phyloP scores from a whole-genome alignment of 2,329 filamentous ascomycete species.

The Aspergillus tanneri region DNA sequence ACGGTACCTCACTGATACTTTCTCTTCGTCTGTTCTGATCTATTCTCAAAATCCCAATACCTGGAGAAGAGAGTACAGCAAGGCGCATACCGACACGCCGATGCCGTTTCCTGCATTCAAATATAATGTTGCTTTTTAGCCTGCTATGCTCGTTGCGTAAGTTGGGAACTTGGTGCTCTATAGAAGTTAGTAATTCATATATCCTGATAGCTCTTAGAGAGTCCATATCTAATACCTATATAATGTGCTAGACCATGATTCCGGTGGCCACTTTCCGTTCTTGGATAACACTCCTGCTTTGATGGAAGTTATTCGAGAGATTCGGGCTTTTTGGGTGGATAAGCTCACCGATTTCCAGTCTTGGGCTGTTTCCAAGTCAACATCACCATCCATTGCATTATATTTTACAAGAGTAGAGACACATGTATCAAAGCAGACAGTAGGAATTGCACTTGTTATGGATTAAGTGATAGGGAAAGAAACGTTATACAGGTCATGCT shows the following conservation, averaged over 20 bases:
- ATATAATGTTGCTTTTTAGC: slow-evolving; percentile 15
- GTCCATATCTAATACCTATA: neutral
- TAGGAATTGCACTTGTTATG: neutral
- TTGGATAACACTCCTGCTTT: slow-evolving; percentile 8
- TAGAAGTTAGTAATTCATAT: too few species aligned
- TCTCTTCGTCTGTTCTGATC: slow-evolving; percentile 11
- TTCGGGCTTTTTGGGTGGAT: slow-evolving; percentile 16
- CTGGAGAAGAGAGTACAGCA: slow-evolving; percentile 6
- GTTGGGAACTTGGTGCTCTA: slow-evolving; percentile 13
- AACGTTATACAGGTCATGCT: too few species aligned
- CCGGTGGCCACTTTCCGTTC: slow-evolving; percentile 8
- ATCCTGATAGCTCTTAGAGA: too few species aligned
- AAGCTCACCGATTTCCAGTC: too few species aligned
- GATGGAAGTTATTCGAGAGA: slow-evolving; percentile 7
- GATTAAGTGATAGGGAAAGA: too few species aligned
- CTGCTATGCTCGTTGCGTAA: slow-evolving; percentile 8
- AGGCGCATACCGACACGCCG: slow-evolving; percentile 12
- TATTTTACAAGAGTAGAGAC: too few species aligned
- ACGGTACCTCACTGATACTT: slow-evolving; percentile 9
- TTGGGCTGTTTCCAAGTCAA: too few species aligned
- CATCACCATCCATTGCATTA: too few species aligned
- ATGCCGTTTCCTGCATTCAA: slow-evolving; percentile 16
- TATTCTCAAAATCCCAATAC: slow-evolving; percentile 11
- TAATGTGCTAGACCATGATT: slow-evolving; percentile 1
- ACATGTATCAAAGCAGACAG: too few species aligned